Percentiles rank a stretch among this genome's conserved stretches.
These are phyloP conservation scores for Fusarium graminum DNA, from an alignment of 2,329 filamentous ascomycete genomes.

Conservation along the genomic window DNA sequence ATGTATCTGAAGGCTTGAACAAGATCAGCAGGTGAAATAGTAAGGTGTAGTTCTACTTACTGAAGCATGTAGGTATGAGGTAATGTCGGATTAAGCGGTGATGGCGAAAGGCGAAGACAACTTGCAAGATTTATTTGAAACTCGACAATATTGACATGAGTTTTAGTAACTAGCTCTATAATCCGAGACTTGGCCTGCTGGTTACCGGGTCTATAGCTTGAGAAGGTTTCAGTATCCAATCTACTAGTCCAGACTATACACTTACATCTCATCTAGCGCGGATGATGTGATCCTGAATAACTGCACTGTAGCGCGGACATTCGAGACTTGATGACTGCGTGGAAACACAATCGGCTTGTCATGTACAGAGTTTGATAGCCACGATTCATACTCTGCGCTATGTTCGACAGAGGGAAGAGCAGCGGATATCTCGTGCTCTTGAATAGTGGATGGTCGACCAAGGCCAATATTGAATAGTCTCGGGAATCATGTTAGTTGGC, in stretches of 20 bases:
- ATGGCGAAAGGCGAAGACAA: slow-evolving; percentile 1
- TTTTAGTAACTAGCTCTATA: not conserved
- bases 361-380: accelerated
- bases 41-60: not conserved
- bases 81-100: not conserved
- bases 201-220: not conserved
- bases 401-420: not conserved
- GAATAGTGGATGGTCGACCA: not conserved
- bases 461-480: not conserved
- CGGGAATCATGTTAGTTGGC: not conserved
- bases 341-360: not conserved
- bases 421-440: slow-evolving; percentile 1
- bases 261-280: slow-evolving; percentile 3
- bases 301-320: not conserved
- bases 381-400: not conserved
- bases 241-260: not conserved
- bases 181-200: not conserved
- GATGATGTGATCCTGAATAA: not conserved
- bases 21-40: not conserved
- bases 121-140: slow-evolving; percentile 8
- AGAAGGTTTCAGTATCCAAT: not conserved
- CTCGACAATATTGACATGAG: slow-evolving; percentile 1
- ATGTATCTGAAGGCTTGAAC: not conserved
- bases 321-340: not conserved
- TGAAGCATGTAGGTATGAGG: slow-evolving; percentile 10